Conservation (phyloP, 2,329 filamentous ascomycete genomes). For the Mycocentrospora acerina region DNA sequence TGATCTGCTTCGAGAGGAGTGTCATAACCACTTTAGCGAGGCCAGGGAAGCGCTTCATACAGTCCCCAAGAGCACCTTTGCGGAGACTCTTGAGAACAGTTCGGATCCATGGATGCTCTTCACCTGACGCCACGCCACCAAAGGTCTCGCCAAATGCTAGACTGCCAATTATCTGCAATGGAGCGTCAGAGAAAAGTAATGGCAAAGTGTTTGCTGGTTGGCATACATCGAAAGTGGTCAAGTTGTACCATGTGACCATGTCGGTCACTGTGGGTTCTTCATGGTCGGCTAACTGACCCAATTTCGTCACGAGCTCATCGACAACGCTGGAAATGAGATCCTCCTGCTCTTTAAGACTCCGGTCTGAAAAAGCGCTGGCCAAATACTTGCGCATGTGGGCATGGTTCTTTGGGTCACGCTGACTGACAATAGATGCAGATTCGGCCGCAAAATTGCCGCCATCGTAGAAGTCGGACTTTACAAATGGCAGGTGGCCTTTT, state of each 20-base stretch:
- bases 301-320: not conserved
- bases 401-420: slow-evolving; percentile 10
- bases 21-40: slow-evolving; percentile 12
- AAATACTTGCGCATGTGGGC: slow-evolving; percentile 1
- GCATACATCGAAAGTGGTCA: slow-evolving; percentile 21
- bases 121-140: slow-evolving; percentile 8
- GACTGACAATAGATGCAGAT: slow-evolving; percentile 21
- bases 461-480: slow-evolving; percentile 11
- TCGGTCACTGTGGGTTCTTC: not conserved
- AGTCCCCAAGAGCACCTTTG: slow-evolving; percentile 11
- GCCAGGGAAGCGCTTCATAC: slow-evolving; percentile 18
- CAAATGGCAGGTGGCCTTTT: slow-evolving; percentile 4
- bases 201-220: no score
- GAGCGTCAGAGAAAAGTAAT: no score
- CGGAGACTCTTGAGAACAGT: slow-evolving; percentile 24
- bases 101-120: slow-evolving; percentile 35
- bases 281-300: no score
- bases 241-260: slow-evolving; percentile 13
- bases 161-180: slow-evolving; percentile 44
- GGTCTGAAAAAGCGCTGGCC: slow-evolving; percentile 1
- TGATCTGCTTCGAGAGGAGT: slow-evolving; percentile 3
- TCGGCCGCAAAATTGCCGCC: slow-evolving; percentile 2
- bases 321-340: slow-evolving; percentile 26
- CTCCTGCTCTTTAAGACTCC: slow-evolving; percentile 5
- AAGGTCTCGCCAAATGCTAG: slow-evolving; percentile 55